Evolutionary conservation across 2,329 filamentous ascomycete genomes (phyloP).

Genomic region (Fusarium sp.): DNA sequence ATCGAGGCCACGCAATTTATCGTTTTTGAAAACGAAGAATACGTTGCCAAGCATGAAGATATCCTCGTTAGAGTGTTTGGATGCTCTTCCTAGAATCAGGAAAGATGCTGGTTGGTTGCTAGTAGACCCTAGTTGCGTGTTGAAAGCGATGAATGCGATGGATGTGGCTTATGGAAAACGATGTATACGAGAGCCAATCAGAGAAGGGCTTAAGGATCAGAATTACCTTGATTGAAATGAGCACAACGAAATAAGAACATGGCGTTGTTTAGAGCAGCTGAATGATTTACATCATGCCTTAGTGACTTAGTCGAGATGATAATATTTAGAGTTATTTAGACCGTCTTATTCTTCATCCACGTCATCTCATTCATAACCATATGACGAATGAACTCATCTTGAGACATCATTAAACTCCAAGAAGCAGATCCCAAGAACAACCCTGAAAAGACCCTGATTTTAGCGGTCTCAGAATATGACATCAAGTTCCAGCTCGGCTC

Average conservation of each 20-base stretch:
- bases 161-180: slow-evolving; percentile 3
- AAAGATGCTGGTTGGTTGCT: slow-evolving; percentile 8
- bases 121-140: background rate
- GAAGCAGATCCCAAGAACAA: background rate
- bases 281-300: background rate
- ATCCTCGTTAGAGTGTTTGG: background rate
- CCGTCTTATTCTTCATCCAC: background rate
- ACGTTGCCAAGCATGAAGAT: slow-evolving; percentile 1
- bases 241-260: background rate
- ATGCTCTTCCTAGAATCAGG: background rate
- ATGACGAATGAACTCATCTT: background rate
- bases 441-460: slow-evolving; percentile 5
- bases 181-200: slow-evolving; percentile 30
- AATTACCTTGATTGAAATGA: background rate
- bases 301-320: background rate
- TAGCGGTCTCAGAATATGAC: background rate
- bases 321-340: background rate
- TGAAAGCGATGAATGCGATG: slow-evolving; percentile 37
- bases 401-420: background rate
- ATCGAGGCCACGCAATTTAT: slow-evolving; percentile 12
- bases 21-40: slow-evolving; percentile 34
- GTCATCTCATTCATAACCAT: background rate
- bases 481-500: background rate
- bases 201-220: background rate
- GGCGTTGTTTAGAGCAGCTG: background rate